phyloP scores from a whole-genome alignment of 2,329 filamentous ascomycete genomes.

The Salinomyces thailandicus region DNA sequence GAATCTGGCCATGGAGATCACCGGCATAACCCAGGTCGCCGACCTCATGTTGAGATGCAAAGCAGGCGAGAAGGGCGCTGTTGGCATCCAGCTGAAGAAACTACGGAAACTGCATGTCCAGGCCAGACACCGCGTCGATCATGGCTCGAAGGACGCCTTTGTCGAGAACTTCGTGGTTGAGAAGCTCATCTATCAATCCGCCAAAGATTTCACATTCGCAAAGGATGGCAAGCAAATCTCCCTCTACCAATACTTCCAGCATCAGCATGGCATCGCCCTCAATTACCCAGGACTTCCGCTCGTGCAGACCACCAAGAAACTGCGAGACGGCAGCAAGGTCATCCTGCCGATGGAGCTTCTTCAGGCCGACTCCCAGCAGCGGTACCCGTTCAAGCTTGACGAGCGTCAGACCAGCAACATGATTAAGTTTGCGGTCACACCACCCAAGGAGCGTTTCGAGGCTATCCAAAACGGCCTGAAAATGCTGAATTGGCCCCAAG shows the following conservation, averaged over 20 bases:
- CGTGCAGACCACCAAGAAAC: slow-evolving; percentile 47
- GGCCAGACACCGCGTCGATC: slow-evolving; percentile 32
- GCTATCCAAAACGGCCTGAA: slow-evolving; percentile 59
- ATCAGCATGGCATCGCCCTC: slow-evolving; percentile 41
- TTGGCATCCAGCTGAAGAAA: slow-evolving; percentile 29
- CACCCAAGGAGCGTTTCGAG: slow-evolving; percentile 55
- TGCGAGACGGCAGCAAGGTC: slow-evolving; percentile 35
- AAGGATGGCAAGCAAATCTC: slow-evolving; percentile 36
- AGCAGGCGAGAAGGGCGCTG: slow-evolving; percentile 11
- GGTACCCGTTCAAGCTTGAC: slow-evolving; percentile 48
- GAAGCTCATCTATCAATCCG: slow-evolving; percentile 34
- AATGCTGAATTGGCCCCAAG: slow-evolving; percentile 56
- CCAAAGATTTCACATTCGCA: slow-evolving; percentile 34
- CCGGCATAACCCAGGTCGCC: slow-evolving; percentile 14
- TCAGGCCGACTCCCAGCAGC: slow-evolving; percentile 43
- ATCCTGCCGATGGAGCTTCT: slow-evolving; percentile 50
- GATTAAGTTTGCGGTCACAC: slow-evolving; percentile 87
- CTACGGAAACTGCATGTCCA: slow-evolving; percentile 33
- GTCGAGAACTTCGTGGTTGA: slow-evolving; percentile 44
- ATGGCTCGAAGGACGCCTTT: slow-evolving; percentile 11
- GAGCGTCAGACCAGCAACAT: slow-evolving; percentile 63
- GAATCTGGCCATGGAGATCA: slow-evolving; percentile 26
- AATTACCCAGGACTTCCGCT: slow-evolving; percentile 43
- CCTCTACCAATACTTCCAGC: slow-evolving; percentile 49
- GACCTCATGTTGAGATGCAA: slow-evolving; percentile 18